Base-by-base conservation (phyloP, 768 basidiomycete species). In the Trametes villosa region DNA sequence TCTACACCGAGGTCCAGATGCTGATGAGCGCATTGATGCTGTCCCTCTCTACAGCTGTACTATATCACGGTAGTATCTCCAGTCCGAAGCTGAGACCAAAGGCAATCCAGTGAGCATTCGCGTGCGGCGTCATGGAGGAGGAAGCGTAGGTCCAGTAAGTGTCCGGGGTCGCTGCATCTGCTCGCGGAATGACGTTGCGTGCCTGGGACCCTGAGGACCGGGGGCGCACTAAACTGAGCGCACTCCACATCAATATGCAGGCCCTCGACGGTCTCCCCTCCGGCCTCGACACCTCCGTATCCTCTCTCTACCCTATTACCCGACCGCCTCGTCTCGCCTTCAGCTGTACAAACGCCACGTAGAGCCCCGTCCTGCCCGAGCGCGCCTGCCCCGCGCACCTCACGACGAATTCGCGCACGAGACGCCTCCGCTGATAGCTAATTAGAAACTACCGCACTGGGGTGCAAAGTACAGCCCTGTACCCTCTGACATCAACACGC, bases 401-500 rank as follows among this genome's bases (percentile, higher is more conserved):
- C n/a, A 12, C 4, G n/a, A 4, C 36, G 12, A 38, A 4, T 18
- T 18, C 36, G 36, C n/a, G 36, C 15, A 38, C 36, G 7, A 33
- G 30, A 49, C 48, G 30, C 48, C 31, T 45, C 22, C 15, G 24
- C 44, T 24, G 24, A 20, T 26, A 22, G 44, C 11, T 24, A 7
- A 26, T 24, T 7, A 45, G n/a, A n/a, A 26, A 4, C 44, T 27
- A 45, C 22, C 44, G 22, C 12, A 22, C 22, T 38, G n/a, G 30
- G 22, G 47, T 49, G 26, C 26, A 22, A 29, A 22, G 55, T 57
- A 57, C 56, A 57, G 56, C 56, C 56, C 30, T 40, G 26, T 27
- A 38, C 30, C 34, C 36, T 46, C 54, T 46, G 38, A 49, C 47
- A 57, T 57, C 56, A 57, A 49, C 46, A 42, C 47, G 27, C 55